phyloP scores from a whole-genome alignment of 768 basidiomycete genomes.

The Auriscalpium orientale region DNA sequence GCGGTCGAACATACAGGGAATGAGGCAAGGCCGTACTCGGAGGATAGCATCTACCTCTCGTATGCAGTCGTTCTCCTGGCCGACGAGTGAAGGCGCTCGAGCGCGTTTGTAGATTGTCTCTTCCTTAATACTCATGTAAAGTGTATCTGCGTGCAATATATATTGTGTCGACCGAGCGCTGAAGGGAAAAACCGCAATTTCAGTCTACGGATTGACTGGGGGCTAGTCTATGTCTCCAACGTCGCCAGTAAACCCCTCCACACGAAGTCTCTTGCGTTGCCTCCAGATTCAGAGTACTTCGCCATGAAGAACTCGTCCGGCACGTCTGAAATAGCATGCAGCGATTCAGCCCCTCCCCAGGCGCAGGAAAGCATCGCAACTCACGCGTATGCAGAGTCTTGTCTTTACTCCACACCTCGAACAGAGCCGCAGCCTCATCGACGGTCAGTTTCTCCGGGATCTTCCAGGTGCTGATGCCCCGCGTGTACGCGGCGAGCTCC shows the following conservation, averaged over 20 bases:
- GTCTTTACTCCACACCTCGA: slow-evolving; percentile 69
- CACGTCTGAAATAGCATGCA: slow-evolving; percentile 20
- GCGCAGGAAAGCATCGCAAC: slow-evolving; percentile 14
- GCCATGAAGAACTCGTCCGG: slow-evolving; percentile 71
- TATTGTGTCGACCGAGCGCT: no score
- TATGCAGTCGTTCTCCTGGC: slow-evolving; percentile 16
- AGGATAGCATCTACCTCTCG: slow-evolving; percentile 21
- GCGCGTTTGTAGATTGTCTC: no score
- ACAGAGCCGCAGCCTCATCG: slow-evolving; percentile 65
- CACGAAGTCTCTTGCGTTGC: slow-evolving; percentile 76
- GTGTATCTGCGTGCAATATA: no score
- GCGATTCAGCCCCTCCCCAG: not conserved
- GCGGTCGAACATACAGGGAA: slow-evolving; percentile 17
- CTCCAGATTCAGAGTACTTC: slow-evolving; percentile 70
- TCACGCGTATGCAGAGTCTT: slow-evolving; percentile 44
- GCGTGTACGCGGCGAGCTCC: slow-evolving; percentile 42
- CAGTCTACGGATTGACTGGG: no score
- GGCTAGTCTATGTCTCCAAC: slow-evolving; percentile 10
- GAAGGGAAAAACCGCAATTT: no score
- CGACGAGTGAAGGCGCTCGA: no score
- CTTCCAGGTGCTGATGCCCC: slow-evolving; percentile 42
- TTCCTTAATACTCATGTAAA: no score
- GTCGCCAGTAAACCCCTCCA: slow-evolving; percentile 25
- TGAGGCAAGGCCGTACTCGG: slow-evolving; percentile 16
- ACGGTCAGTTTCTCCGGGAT: slow-evolving; percentile 54